Conservation (phyloP, 768 basidiomycete species). For the Lactifluus hygrophoroides region DNA sequence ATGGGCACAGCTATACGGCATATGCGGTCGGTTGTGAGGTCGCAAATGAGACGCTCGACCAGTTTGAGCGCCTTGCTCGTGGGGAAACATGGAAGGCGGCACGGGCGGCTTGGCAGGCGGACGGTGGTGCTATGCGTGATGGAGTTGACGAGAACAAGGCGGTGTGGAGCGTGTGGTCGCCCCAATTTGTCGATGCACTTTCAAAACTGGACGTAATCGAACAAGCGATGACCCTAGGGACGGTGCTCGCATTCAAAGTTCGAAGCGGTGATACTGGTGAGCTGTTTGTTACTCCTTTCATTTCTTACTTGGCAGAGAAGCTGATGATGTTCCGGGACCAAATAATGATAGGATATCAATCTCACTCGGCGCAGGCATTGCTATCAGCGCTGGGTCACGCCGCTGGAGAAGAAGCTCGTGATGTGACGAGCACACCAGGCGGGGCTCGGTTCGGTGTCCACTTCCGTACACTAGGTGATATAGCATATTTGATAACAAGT, state of each 20-base stretch:
- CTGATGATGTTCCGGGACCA: not conserved
- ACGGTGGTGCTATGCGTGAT: slow-evolving; percentile 8
- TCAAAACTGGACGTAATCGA: slow-evolving; percentile 51
- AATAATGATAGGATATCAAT: slow-evolving; percentile 36
- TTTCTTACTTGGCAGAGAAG: not conserved
- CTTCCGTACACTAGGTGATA: slow-evolving; percentile 81
- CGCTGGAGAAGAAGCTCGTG: slow-evolving; percentile 24
- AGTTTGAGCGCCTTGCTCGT: slow-evolving; percentile 44
- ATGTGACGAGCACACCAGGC: slow-evolving; percentile 35
- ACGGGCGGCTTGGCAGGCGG: slow-evolving; percentile 45
- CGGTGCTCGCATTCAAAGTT: slow-evolving; percentile 73
- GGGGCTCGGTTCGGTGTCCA: slow-evolving; percentile 63
- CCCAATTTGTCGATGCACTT: slow-evolving; percentile 53
- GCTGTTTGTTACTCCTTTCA: slow-evolving; percentile 10
- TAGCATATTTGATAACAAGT: slow-evolving; percentile 90
- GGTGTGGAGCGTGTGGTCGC: slow-evolving; percentile 88
- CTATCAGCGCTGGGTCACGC: slow-evolving; percentile 42
- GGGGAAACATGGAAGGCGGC: slow-evolving; percentile 55
- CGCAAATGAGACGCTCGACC: slow-evolving; percentile 67
- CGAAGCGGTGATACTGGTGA: slow-evolving; percentile 48
- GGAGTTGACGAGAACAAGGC: slow-evolving; percentile 7
- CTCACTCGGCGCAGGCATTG: slow-evolving; percentile 54
- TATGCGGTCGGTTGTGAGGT: slow-evolving; percentile 91
- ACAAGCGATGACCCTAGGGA: slow-evolving; percentile 82
- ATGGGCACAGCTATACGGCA: slow-evolving; percentile 95